Evolutionary conservation across 2,329 filamentous ascomycete genomes (phyloP).

Genomic region (Aspergillus tubingensis): DNA sequence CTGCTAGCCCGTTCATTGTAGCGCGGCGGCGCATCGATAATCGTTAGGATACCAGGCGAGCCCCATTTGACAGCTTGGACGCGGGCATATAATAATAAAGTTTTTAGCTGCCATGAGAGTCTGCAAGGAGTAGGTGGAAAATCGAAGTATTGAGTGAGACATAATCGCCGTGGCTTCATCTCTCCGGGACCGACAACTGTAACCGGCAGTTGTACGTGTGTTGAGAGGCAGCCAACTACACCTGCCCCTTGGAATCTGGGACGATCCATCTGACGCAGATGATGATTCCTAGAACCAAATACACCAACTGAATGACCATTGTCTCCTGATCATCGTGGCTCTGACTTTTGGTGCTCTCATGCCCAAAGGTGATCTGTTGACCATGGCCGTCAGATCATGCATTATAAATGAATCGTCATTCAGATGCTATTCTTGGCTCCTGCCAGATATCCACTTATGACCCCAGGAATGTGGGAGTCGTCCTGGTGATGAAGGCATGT

Average conservation of each 20-base stretch:
- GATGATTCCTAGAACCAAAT: background rate
- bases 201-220: background rate
- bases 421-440: background rate
- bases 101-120: background rate
- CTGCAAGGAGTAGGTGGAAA: background rate
- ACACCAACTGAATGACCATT: background rate
- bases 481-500: constrained; percentile 6
- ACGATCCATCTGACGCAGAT: background rate
- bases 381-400: background rate
- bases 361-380: background rate
- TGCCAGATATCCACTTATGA: background rate
- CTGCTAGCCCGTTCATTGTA: background rate
- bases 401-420: background rate
- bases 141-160: constrained; percentile 2
- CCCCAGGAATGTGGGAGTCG: background rate
- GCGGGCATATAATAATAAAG: background rate
- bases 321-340: background rate
- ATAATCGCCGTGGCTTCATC: background rate
- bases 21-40: background rate
- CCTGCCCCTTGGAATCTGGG: background rate
- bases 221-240: background rate
- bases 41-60: background rate
- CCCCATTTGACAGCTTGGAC: background rate
- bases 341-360: background rate
- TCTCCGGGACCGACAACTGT: background rate